Evolutionary conservation across 176 grass and related monocot species (phyloP).

Genomic region (Canna indica): DNA sequence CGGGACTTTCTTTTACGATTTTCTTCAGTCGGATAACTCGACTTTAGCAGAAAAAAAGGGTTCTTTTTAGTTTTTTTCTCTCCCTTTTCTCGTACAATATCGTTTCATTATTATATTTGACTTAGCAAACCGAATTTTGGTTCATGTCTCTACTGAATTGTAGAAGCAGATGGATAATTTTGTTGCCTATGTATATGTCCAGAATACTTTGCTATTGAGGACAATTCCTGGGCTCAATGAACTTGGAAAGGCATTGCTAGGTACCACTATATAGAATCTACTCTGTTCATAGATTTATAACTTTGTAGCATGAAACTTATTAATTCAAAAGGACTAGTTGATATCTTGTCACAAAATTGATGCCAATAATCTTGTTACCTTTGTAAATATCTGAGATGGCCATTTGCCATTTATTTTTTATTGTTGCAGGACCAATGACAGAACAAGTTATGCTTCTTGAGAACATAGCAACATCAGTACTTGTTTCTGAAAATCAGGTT

Average conservation of each 20-base stretch:
- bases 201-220: slow-evolving; percentile 80
- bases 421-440: slow-evolving; percentile 39
- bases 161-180: slow-evolving; percentile 11
- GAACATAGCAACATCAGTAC: slow-evolving; percentile 84
- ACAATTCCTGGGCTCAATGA: slow-evolving; percentile 79
- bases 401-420: background rate
- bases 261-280: slow-evolving; percentile 18
- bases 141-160: background rate
- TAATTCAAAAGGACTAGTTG: background rate
- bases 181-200: slow-evolving; percentile 12
- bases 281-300: background rate
- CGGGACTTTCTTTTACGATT: background rate
- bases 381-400: background rate
- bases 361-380: background rate
- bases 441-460: slow-evolving; percentile 96
- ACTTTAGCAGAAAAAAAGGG: background rate
- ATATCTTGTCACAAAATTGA: no score
- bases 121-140: background rate
- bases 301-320: background rate
- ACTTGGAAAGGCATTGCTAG: slow-evolving; percentile 72
- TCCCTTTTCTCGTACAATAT: background rate
- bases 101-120: background rate
- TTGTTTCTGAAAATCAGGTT: slow-evolving; percentile 91
- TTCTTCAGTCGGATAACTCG: background rate
- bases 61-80: background rate